Evolutionary conservation across 2,329 filamentous ascomycete genomes (phyloP).

Genomic region (Karstenula rhodostoma): DNA sequence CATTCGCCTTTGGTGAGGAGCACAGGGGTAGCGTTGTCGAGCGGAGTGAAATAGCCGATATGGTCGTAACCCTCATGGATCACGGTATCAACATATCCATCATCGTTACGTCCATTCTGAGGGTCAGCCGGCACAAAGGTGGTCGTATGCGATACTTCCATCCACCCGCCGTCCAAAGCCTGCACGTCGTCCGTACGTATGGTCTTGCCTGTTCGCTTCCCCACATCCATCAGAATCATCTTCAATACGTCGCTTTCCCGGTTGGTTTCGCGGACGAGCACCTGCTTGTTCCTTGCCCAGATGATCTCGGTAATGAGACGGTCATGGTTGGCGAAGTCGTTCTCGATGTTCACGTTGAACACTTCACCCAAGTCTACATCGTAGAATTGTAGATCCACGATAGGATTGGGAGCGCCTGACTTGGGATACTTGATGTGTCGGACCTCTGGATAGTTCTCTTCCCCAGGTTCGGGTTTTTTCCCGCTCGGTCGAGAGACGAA

Average conservation of each 20-base stretch:
- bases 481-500: conserved; percentile 89
- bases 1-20: conserved; percentile 88
- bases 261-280: conserved; percentile 91
- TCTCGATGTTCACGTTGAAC: conserved; percentile 80
- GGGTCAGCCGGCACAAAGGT: conserved; percentile 86
- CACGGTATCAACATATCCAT: conserved; percentile 93
- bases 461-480: conserved; percentile 68
- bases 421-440: conserved; percentile 97
- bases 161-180: conserved; percentile 94
- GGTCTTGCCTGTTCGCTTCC: conserved; percentile 74
- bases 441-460: conserved; percentile 91
- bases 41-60: conserved; percentile 88
- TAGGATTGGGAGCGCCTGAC: conserved; percentile 90
- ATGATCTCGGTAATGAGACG: conserved; percentile 91
- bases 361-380: conserved; percentile 79
- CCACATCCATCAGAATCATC: conserved; percentile 84
- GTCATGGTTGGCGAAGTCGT: conserved; percentile 80
- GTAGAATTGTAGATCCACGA: conserved; percentile 88
- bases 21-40: conserved; percentile 82
- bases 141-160: conserved; percentile 89
- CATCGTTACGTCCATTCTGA: conserved; percentile 74
- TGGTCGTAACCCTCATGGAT: conserved; percentile 89
- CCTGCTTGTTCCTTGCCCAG: conserved; percentile 78
- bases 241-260: conserved; percentile 91
- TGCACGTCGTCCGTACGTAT: conserved; percentile 82